Base-by-base conservation (phyloP, 1,139 yeast genomes). In the Candida gigantensis region DNA sequence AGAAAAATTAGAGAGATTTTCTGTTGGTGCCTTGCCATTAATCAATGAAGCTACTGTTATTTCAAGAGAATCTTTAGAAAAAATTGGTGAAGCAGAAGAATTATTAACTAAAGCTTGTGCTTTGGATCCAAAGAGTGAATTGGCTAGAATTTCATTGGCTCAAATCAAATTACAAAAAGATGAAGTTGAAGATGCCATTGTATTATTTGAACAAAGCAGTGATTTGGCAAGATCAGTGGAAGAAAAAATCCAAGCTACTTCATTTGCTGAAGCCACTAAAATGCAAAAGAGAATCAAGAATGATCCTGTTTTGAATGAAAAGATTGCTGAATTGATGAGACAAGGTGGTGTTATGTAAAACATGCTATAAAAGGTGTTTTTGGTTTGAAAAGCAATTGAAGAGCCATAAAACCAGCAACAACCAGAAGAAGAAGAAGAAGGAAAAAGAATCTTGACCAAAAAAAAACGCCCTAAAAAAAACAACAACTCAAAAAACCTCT, bases 181-280 rank as follows among this genome's bases (percentile, higher is more conserved):
- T 62, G 76, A 83, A 56, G 79, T 85, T 36, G 85, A 84, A 45
- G 92, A 85, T 47, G 97, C 98, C 23, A 78, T 87, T 51, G 67
- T 67, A 42, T 76, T 84, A 56, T 89, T 90, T 58, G 92, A 86
- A 67, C 86, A 81, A 57, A 84, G 94, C 41, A 81, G 94, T 38
- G 76, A 75, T 42, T 76, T 89, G 51, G 84, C 96, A 25, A 84
- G 97, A 74, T 77, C 87, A 35, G 72, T 79, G 41, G 87, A 84
- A 47, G 98, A 92, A 68, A 85, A 89, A 68, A 73, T 85, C 43
- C 97, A 89, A 68, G 95, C 96, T 39, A 82, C 89, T 46, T 84
- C 95, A 24, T 86, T 87, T 55, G 94, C 95, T 43, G 97, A 88
- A 66, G 97, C 96, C 44, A 80, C 89, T 36, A 84, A 84, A 62